Conservation (phyloP, 1,284 basidiomycete genomes). For the Porogramme epimiltina region DNA sequence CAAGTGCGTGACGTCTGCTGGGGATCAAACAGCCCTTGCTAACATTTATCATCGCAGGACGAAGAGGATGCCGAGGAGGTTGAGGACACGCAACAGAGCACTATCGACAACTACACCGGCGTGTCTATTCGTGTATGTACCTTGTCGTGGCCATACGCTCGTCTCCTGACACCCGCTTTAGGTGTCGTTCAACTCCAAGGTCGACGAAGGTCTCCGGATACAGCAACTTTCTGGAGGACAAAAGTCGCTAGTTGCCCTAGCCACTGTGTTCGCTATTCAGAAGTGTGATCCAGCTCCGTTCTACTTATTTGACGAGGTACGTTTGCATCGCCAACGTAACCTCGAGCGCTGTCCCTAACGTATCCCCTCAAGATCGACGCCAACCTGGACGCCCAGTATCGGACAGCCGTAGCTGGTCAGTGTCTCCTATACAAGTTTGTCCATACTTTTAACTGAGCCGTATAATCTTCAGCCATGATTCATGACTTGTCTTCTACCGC, state of each 20-base stretch:
- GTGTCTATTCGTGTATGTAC: conserved; percentile 80
- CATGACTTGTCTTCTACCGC: conserved; percentile 84
- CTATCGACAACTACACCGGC: conserved; percentile 94
- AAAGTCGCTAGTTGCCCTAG: conserved; percentile 95
- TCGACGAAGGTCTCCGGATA: conserved; percentile 93
- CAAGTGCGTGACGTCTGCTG: conserved; percentile 51
- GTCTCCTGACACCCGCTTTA: conserved; percentile 29
- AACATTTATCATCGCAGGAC: conserved; percentile 44
- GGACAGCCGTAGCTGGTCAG: conserved; percentile 93
- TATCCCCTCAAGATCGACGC: conserved; percentile 93
- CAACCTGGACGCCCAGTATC: conserved; percentile 96
- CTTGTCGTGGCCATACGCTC: neutral
- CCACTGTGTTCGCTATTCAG: conserved; percentile 98
- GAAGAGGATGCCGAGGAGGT: conserved; percentile 68
- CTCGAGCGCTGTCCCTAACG: too few relatives aligned
- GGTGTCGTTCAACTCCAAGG: conserved; percentile 99
- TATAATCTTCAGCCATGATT: conserved; percentile 81
- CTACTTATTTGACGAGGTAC: conserved; percentile 97
- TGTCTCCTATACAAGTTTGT: conserved; percentile 3
- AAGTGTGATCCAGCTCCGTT: conserved; percentile 99
- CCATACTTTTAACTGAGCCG: neutral
- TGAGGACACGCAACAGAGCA: conserved; percentile 71
- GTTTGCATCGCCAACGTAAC: conserved; percentile 7
- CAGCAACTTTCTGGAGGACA: conserved; percentile 98
- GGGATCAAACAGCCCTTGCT: neutral